Evolutionary conservation across 2,329 filamentous ascomycete species (phyloP).

Genomic region (Neodidymelliopsis sp.): DNA sequence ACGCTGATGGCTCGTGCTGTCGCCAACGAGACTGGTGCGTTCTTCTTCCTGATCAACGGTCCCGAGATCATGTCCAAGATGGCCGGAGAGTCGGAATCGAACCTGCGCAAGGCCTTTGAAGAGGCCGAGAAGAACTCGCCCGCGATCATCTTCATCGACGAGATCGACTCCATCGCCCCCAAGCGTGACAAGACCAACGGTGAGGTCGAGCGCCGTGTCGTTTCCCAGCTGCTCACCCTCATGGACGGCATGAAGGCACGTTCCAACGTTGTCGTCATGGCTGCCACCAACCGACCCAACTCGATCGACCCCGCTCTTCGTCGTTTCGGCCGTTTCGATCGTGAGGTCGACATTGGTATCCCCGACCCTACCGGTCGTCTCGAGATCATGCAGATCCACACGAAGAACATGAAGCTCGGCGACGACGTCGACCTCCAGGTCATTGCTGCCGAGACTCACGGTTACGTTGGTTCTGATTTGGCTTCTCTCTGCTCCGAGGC

Average conservation of each 20-base stretch:
- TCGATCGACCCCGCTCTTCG: conserved; percentile 97
- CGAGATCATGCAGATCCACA: conserved; percentile 99
- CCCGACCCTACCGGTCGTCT: conserved; percentile 97
- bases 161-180: conserved; percentile 98
- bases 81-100: conserved; percentile 99
- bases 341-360: conserved; percentile 97
- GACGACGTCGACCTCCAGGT: conserved; percentile 97
- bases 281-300: conserved; percentile 97
- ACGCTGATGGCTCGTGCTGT: conserved; percentile 98
- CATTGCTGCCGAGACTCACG: conserved; percentile 96
- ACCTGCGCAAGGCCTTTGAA: conserved; percentile 98
- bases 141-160: conserved; percentile 99
- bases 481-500: conserved; percentile 98
- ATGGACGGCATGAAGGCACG: conserved; percentile 99
- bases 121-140: conserved; percentile 99
- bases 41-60: conserved; percentile 99
- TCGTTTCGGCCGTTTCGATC: conserved; percentile 98
- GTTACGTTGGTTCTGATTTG: conserved; percentile 98
- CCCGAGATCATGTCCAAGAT: conserved; percentile 99
- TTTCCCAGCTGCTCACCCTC: conserved; percentile 93
- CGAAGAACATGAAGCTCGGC: conserved; percentile 99
- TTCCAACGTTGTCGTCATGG: conserved; percentile 98
- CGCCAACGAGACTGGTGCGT: conserved; percentile 97
- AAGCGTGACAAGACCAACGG: conserved; percentile 99
- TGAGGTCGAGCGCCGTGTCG: conserved; percentile 97